Base-by-base conservation (phyloP, 108 stramenopile genomes). In the Chaetoceros tenuissimus region DNA sequence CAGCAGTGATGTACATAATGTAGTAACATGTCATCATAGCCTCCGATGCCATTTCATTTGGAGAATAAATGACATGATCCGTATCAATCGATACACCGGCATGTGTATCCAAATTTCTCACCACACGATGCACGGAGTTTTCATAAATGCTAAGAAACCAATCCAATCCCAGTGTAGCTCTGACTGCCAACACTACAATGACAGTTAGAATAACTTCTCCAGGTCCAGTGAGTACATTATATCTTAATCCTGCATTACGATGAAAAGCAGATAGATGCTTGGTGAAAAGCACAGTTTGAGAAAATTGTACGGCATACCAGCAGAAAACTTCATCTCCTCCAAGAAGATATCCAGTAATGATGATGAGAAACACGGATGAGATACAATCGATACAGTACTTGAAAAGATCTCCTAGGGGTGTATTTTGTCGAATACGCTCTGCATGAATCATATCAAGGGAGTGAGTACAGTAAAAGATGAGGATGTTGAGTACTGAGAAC, bases 251-350 rank as follows among this genome's bases (percentile, higher is more conserved):
- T 20, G 85, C 86, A 66, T 94, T 79, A 22, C 87, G 71, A 64
- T 84, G 72, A 72, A 94, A 90, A 7, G 89, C 92, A 31, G 69
- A 72, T 48, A 94, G 67, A 61, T 94, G 92, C 59, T 94, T 94
- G 29, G 77, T 78, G 56, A 87, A 88, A 58, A 94, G 55, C 3
- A 94, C 77, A 47, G 90, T 67, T 63, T 88, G 88, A 30, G 74
- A 57, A 7, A 73, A 74, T 54, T 94, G 92, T 13, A 94, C 92
- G 26, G 86, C 84, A 69, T 94, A 86, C 92, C 92, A 94, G 5
- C 80, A 82, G 23, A 72, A 71, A 48, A 72, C 72, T 28, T 64
- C 59, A 46, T 72, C 80, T 24, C 78, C 83, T 7, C 82, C 85
- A 67, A 89, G 64, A 62, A 81, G 84, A 55, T 94, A 88, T 24